Evolutionary conservation across 1,284 basidiomycete species (phyloP).

Genomic region (Ustilago sp.): DNA sequence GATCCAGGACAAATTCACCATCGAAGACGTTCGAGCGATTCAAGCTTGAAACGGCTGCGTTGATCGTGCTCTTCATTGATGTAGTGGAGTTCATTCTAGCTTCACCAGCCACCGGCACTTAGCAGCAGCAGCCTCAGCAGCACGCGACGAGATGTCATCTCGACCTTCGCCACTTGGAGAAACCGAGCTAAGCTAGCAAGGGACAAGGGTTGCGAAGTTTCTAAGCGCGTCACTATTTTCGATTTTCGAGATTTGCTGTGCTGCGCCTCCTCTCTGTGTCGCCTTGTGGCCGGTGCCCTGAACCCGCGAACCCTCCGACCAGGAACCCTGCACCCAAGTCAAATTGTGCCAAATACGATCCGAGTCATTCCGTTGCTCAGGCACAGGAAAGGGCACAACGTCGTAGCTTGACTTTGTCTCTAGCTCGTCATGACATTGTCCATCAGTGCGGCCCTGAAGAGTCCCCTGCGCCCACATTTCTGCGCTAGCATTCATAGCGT

Average conservation of each 20-base stretch:
- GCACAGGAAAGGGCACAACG: neutral
- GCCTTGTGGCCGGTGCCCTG: slow-evolving; percentile 8
- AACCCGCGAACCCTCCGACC: slow-evolving; percentile 4
- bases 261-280: neutral
- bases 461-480: slow-evolving; percentile 25
- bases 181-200: neutral
- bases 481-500: slow-evolving; percentile 13
- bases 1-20: neutral
- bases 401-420: neutral
- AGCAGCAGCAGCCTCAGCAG: neutral
- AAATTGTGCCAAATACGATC: slow-evolving; percentile 17
- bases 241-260: slow-evolving; percentile 5
- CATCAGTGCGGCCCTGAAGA: neutral
- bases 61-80: neutral
- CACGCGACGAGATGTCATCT: neutral
- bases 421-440: neutral
- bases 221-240: slow-evolving; percentile 7
- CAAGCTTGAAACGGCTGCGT: slow-evolving; percentile 1
- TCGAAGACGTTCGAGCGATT: slow-evolving; percentile 4
- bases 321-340: slow-evolving; percentile 25
- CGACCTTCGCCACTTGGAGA: neutral
- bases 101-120: neutral
- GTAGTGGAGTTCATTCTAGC: neutral
- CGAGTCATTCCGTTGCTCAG: slow-evolving; percentile 7
- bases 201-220: neutral